Evolutionary conservation across 2,329 filamentous ascomycete genomes (phyloP), one percentile per base, ranked within the genome.

Genomic region (Aspergillus pseudoglaucus): DNA sequence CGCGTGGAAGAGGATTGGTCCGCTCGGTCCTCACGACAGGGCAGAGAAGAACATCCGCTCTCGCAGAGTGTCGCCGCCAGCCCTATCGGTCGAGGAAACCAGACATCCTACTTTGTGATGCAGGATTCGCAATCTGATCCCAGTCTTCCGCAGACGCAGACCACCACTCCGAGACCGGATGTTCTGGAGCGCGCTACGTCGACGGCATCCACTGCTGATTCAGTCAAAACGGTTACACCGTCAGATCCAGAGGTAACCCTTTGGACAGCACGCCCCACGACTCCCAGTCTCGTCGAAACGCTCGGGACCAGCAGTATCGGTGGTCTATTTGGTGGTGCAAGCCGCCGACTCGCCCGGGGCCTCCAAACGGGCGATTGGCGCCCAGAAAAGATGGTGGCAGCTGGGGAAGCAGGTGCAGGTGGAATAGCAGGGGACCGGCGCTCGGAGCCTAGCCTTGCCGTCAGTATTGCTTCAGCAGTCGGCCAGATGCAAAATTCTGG

Each of bases 41-140:
- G 74, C 39, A 67, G 73, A 51, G 71, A 41, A 75, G 85, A 88
- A 46, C 87, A 91, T 63, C 87, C 87, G 17, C 70, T 91, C 38
- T 82, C 87, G 15, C 84, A 88, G 56, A 90, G 86, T 62, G 78
- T 87, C 43, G 83, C 81, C 32, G 85, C 80, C 15, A 87, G 83
- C 59, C 87, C 86, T 1, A 80, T 84, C 12, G 53, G 60, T 30
- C 57, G 61, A n/a, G 56, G 62, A 10, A 57, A 61, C 10, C 60
- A 59, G 40, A 49, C 56, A 9, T 66, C 63, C 14, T 75, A 74
- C 50, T 75, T 73, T 48, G 58, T 55, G 46, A 53, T 45, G 20
- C 52, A 44, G 22, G 59, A 58, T 42, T 50, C 55, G 10, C 56
- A 55, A 15, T 53, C 59, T 27, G 37, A 39, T 20, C 37, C 37